Evolutionary conservation across 805 yeast genomes (phyloP).

Genomic region (Candida verbasci): DNA sequence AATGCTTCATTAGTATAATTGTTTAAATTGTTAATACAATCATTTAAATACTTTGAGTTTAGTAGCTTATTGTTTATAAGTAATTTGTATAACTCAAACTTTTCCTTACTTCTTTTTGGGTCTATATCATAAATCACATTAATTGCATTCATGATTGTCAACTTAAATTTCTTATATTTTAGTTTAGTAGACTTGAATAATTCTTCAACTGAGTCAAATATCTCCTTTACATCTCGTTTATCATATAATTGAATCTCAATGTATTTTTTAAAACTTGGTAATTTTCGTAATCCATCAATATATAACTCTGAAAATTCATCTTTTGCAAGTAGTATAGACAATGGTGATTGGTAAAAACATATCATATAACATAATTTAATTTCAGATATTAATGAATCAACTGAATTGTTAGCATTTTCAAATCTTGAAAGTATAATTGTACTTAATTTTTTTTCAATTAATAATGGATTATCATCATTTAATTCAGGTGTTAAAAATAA

Average conservation of each 20-base stretch:
- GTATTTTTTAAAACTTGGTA: conserved; percentile 33
- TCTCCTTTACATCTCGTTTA: conserved; percentile 4
- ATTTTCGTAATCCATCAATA: conserved; percentile 22
- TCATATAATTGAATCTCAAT: conserved; percentile 21
- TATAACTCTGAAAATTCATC: conserved; percentile 12
- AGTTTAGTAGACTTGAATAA: conserved; percentile 12
- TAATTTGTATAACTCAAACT: conserved; percentile 28
- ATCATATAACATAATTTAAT: conserved; percentile 36
- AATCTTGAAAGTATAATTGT: conserved; percentile 31
- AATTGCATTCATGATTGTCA: conserved; percentile 21
- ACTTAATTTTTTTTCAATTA: conserved; percentile 20
- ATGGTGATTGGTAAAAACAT: conserved; percentile 36
- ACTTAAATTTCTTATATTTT: conserved; percentile 20
- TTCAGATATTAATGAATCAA: conserved; percentile 35
- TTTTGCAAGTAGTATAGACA: conserved; percentile 19
- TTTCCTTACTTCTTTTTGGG: conserved; percentile 13
- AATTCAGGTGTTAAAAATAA: conserved; percentile 25
- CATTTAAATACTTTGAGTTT: conserved; percentile 21
- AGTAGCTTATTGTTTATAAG: conserved; percentile 24
- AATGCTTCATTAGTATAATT: not conserved
- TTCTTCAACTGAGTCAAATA: conserved; percentile 6
- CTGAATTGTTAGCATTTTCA: conserved; percentile 36
- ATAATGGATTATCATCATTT: conserved; percentile 11
- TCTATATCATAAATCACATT: conserved; percentile 18
- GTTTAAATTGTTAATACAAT: conserved; percentile 13